Conservation (phyloP, 2,329 filamentous ascomycete species). For the Fusarium multiceps region DNA sequence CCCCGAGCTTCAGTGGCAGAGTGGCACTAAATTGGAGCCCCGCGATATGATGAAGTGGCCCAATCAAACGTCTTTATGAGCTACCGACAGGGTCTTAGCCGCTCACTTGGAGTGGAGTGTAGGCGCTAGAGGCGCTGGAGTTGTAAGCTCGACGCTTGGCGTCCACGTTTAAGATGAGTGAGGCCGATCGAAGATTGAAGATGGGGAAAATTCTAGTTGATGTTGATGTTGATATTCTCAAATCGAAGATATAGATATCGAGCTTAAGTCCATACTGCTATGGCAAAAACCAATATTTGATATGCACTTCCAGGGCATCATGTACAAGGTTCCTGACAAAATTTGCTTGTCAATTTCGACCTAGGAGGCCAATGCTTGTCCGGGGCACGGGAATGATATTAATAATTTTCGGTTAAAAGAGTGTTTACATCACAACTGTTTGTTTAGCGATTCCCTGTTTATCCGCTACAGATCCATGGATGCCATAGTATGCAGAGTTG, state of each 20-base stretch:
- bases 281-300: background rate
- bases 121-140: constrained; percentile 38
- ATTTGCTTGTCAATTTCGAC: background rate
- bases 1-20: constrained; percentile 38
- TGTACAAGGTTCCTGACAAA: background rate
- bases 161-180: constrained; percentile 24
- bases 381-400: background rate
- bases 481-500: background rate
- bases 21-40: constrained; percentile 46
- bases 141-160: constrained; percentile 34
- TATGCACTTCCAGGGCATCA: background rate
- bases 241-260: background rate
- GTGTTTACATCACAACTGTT: constrained; percentile 1
- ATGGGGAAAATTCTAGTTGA: background rate
- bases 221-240: background rate
- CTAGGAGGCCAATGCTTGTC: background rate
- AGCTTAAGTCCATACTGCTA: background rate
- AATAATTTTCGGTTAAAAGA: background rate
- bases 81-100: constrained; percentile 39
- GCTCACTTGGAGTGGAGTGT: constrained; percentile 37
- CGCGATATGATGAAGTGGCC: constrained; percentile 24
- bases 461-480: background rate
- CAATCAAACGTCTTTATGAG: constrained; percentile 23
- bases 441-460: background rate
- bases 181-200: background rate